Base-by-base conservation (phyloP, 768 basidiomycete species). In the Mycena floridula region DNA sequence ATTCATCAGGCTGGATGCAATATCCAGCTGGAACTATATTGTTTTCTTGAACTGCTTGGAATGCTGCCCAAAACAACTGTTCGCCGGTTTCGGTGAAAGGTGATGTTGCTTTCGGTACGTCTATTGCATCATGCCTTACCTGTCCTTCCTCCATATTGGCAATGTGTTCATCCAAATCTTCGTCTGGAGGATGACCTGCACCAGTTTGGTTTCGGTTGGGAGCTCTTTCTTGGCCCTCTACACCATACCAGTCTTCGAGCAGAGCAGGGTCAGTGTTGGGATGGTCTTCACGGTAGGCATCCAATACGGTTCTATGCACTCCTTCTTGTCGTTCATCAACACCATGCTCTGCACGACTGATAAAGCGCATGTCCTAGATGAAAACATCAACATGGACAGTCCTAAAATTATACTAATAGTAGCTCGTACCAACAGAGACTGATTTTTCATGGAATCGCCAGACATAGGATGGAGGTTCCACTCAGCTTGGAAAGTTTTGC, bases 161-260 rank as follows among this genome's bases (percentile, higher is more conserved):
- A 9, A 30, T 30, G 9, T 30, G 9, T n/a, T 30, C 28, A 30
- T 30, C 28, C n/a, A n/a, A n/a, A n/a, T 39, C 38, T 22, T 39
- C 38, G 22, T 39, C 9, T 30, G 28, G 28, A 9, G 28, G 28
- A 30, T 30, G 28, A 30, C 28, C 28, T n/a, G 28, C 28, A 30
- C 28, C 28, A 42, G 45, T 50, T n/a, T 41, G 28, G 16, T 38
- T 40, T 16, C 27, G 42, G 2, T 41, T 1, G 13, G 40, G 16
- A 20, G 49, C 21, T 1, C 44, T 0, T 1, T 7, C 5, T 13
- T 39, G 13, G 15, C 38, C 38, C n/a, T 39, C 16, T 13, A 39
- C 9, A 5, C 38, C 38, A 23, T 39, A 39, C 5, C 22, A 21
- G n/a, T n/a, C n/a, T 13, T 16, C 38, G 22, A 39, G 38, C 4